phyloP scores from a whole-genome alignment of 805 yeast species.

The Yamadazyma scolyti region DNA sequence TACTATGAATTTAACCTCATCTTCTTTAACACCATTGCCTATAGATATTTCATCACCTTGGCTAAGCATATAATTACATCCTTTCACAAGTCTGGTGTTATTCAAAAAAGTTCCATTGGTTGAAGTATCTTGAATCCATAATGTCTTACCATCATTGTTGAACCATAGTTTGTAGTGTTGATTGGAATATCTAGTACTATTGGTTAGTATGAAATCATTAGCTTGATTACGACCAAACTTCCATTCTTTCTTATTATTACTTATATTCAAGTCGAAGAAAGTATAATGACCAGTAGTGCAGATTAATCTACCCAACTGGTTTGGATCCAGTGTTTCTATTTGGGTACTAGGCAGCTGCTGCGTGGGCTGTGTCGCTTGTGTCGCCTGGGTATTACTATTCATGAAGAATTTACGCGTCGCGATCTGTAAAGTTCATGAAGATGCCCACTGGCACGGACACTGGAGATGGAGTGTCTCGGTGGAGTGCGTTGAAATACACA shows the following conservation, averaged over 20 bases:
- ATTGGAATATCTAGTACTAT: slow-evolving; percentile 65
- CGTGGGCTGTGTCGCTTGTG: slow-evolving; percentile 33
- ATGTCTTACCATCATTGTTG: slow-evolving; percentile 49
- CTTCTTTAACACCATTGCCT: slow-evolving; percentile 79
- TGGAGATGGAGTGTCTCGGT: too few relatives aligned
- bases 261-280: slow-evolving; percentile 39
- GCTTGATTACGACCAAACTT: slow-evolving; percentile 67
- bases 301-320: slow-evolving; percentile 50
- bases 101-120: slow-evolving; percentile 94
- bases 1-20: slow-evolving; percentile 52
- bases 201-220: slow-evolving; percentile 61
- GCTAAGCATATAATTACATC: slow-evolving; percentile 72
- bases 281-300: slow-evolving; percentile 57
- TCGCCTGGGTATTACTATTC: slow-evolving; percentile 14
- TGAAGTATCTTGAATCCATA: slow-evolving; percentile 70
- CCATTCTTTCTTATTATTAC: slow-evolving; percentile 47
- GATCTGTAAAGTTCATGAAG: slow-evolving; percentile 1
- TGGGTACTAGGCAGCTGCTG: slow-evolving; percentile 34
- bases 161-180: slow-evolving; percentile 71
- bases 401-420: neutral
- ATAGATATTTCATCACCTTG: slow-evolving; percentile 94
- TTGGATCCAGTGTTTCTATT: slow-evolving; percentile 23
- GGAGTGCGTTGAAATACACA: too few relatives aligned
- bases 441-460: too few relatives aligned
- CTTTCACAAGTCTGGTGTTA: slow-evolving; percentile 66